Conservation (phyloP, 1,284 basidiomycete genomes). For the Ceratobasidium sp. region DNA sequence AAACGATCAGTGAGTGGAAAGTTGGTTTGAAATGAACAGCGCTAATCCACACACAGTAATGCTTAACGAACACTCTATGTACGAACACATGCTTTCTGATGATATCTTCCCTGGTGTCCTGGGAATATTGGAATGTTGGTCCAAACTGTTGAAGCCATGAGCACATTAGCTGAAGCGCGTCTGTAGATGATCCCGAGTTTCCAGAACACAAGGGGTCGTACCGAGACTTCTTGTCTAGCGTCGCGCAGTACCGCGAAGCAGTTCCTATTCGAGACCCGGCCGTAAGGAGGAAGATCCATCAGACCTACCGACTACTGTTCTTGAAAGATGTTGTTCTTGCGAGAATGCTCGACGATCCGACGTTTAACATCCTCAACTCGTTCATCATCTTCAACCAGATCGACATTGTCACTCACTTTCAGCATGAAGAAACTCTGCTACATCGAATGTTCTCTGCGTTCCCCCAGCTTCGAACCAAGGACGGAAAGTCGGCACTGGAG, state of each 20-base stretch:
- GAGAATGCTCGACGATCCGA: constrained; percentile 93
- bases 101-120: constrained; percentile 93
- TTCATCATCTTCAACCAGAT: constrained; percentile 99
- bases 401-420: constrained; percentile 94
- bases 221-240: constrained; percentile 88
- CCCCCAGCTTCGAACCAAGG: constrained; percentile 60
- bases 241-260: constrained; percentile 87
- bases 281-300: constrained; percentile 91
- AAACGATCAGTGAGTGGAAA: constrained; percentile 85
- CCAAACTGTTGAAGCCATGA: constrained; percentile 23
- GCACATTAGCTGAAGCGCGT: constrained; percentile 45
- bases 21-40: constrained; percentile 13
- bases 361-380: constrained; percentile 96
- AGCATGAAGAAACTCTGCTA: constrained; percentile 81
- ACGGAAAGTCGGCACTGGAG: constrained; percentile 48
- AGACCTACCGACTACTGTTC: constrained; percentile 96
- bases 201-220: constrained; percentile 96
- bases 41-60: constrained; percentile 71
- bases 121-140: constrained; percentile 96
- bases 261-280: constrained; percentile 79
- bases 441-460: constrained; percentile 83
- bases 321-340: constrained; percentile 98
- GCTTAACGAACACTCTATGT: constrained; percentile 94
- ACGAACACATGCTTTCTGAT: constrained; percentile 95
- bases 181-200: constrained; percentile 94